Base-by-base conservation (phyloP, 345 rosid genomes). In the Hibiscus mutabilis region DNA sequence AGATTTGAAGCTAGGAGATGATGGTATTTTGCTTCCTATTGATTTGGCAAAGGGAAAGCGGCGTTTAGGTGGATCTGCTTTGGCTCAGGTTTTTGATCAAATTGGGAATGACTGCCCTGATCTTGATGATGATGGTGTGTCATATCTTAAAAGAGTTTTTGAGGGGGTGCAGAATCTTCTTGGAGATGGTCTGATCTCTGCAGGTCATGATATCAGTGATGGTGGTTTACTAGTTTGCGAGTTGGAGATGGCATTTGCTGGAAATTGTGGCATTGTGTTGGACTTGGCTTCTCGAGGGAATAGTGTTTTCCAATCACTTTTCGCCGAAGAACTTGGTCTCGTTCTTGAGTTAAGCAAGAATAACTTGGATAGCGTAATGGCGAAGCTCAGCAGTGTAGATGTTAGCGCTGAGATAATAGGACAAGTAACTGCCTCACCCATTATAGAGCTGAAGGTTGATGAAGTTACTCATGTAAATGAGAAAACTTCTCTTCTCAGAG, bases 161-260 rank as follows among this genome's bases (percentile, higher is more conserved):
- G 89, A 86, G 29, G 82, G 84, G 57, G 82, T 89, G 75, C 98
- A 93, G 78, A 79, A 84, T 79, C 90, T 93, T 49, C 74, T 93
- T 42, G 79, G 71, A 10, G 81, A 83, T n/a, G 82, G 82, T 44
- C 77, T 91, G 73, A 82, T 89, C 73, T 91, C 91, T 42, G 91
- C 98, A 1, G 98, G 97, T 62, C 98, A 93, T 51, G 98, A 93
- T 78, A 88, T 93, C 46, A 91, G 98, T 59, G 98, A 93, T 78
- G 98, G 98, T 25, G 68, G 68, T 70, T 78, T 89, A n/a, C 59
- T 91, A 58, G 86, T 88, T 25, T 81, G 90, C 16, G 88, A 84
- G 65, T 63, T 93, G 68, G 98, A 93, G 80, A 93, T 93, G 98
- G 90, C 98, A 53, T 91, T 89, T 84, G 96, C 94, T 72, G 98